Percentiles rank a stretch among this genome's conserved stretches.
phyloP scores from a whole-genome alignment of 2,329 filamentous ascomycete genomes.

The Fusarium globosum region DNA sequence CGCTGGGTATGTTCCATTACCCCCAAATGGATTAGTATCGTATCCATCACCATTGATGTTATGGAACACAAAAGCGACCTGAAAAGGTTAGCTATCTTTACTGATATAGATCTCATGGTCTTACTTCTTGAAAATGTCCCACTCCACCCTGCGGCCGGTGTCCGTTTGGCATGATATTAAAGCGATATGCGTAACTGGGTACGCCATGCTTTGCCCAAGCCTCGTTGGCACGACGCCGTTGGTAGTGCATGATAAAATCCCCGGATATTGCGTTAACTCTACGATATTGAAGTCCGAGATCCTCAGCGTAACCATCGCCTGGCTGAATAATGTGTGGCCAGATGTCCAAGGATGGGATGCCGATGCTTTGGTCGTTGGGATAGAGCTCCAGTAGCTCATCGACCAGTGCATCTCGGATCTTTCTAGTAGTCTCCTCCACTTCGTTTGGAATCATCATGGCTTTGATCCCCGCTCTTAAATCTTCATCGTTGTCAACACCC shows the following conservation, averaged over 20 bases:
- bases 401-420: conserved; percentile 36
- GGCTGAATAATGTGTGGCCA: conserved; percentile 48
- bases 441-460: conserved; percentile 10
- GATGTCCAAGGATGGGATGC: conserved; percentile 49
- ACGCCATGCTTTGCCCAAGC: conserved; percentile 44
- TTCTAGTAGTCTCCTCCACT: conserved; percentile 32
- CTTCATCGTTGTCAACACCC: conserved; percentile 45
- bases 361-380: conserved; percentile 49
- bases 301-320: conserved; percentile 39
- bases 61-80: conserved; percentile 57
- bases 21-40: conserved; percentile 46
- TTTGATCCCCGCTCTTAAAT: conserved; percentile 38
- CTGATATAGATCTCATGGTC: accelerated
- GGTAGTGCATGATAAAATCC: conserved; percentile 43
- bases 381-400: conserved; percentile 44
- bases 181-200: conserved; percentile 48
- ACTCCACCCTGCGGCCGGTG: conserved; percentile 36
- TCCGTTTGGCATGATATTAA: conserved; percentile 48
- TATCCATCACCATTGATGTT: conserved; percentile 50
- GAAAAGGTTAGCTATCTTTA: background rate
- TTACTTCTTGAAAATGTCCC: conserved; percentile 54
- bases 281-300: conserved; percentile 46
- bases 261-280: conserved; percentile 47
- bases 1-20: conserved; percentile 42
- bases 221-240: conserved; percentile 43